Evolutionary conservation across 2,329 filamentous ascomycete genomes (phyloP).

Genomic region (Metarhizium rileyi): DNA sequence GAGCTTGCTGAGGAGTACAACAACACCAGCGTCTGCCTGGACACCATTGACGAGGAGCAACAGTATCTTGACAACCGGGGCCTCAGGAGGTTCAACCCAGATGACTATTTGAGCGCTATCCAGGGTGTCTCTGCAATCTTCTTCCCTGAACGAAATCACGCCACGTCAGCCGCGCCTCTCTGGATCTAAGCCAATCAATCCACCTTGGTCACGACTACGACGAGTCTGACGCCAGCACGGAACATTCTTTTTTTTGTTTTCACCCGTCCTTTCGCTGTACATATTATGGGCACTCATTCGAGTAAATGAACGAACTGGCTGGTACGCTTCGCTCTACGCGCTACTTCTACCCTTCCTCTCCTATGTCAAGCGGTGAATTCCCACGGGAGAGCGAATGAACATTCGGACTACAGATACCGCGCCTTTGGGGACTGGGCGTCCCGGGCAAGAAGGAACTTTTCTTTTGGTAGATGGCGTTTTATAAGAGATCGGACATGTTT

Average conservation of each 20-base stretch:
- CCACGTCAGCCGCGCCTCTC: conserved; percentile 24
- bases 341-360: neutral
- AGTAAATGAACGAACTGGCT: conserved; percentile 1
- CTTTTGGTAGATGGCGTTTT: conserved; percentile 5
- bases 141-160: conserved; percentile 34
- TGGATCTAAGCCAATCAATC: conserved; percentile 36
- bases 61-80: conserved; percentile 59
- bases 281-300: conserved; percentile 18
- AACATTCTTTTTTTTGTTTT: neutral
- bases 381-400: neutral
- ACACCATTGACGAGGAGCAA: conserved; percentile 57
- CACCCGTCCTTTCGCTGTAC: conserved; percentile 19
- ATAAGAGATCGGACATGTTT: conserved; percentile 4
- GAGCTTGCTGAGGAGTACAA: conserved; percentile 88
- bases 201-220: no score
- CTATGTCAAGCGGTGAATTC: conserved; percentile 1
- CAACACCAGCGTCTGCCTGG: conserved; percentile 45
- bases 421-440: conserved; percentile 3
- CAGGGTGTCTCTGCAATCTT: conserved; percentile 55
- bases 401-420: conserved; percentile 7
- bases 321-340: conserved; percentile 4
- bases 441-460: neutral
- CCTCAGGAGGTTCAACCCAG: conserved; percentile 62
- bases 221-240: no score
- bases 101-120: conserved; percentile 79